A percentile compares a stretch with the other conserved stretches of the same genome.
Evolutionary conservation across 352 stramenopile species (phyloP).

Genomic region (Phytophthora podocarpi): DNA sequence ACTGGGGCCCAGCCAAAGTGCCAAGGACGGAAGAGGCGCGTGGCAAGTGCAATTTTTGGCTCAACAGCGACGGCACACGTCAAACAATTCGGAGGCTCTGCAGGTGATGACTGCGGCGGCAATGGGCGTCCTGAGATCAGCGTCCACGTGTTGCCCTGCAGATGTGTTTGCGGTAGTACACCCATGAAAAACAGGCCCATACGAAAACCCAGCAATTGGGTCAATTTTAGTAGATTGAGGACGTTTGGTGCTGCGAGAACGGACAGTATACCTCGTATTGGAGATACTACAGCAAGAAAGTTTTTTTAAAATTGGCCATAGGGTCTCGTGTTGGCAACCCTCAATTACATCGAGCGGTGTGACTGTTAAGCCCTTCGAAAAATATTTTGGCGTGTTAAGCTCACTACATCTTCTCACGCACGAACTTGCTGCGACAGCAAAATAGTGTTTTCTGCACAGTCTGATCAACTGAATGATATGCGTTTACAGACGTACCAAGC

Average conservation of each 20-base stretch:
- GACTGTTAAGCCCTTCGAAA: too few relatives aligned
- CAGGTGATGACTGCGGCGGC: slow-evolving; percentile 21
- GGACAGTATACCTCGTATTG: neutral
- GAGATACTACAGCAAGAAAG: too few relatives aligned
- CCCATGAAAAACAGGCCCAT: neutral
- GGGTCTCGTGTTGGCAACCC: too few relatives aligned
- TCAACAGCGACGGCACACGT: slow-evolving; percentile 26
- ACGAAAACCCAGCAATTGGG: neutral
- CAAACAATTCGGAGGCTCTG: slow-evolving; percentile 13
- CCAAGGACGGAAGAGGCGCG: slow-evolving; percentile 22
- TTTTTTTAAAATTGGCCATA: too few relatives aligned
- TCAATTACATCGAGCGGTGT: too few relatives aligned
- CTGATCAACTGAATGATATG: too few relatives aligned
- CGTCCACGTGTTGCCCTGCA: slow-evolving; percentile 1
- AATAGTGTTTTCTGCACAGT: too few relatives aligned
- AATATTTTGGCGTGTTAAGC: too few relatives aligned
- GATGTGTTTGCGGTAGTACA: neutral
- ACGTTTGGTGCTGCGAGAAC: neutral
- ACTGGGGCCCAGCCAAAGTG: slow-evolving; percentile 1
- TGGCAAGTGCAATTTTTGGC: slow-evolving; percentile 17
- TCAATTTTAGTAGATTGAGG: neutral
- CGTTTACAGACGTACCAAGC: too few relatives aligned
- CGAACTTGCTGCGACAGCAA: too few relatives aligned
- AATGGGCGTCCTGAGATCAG: neutral
- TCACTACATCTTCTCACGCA: too few relatives aligned